Base-by-base conservation (phyloP, 1,284 basidiomycete genomes). In the Volvariella surrecta region DNA sequence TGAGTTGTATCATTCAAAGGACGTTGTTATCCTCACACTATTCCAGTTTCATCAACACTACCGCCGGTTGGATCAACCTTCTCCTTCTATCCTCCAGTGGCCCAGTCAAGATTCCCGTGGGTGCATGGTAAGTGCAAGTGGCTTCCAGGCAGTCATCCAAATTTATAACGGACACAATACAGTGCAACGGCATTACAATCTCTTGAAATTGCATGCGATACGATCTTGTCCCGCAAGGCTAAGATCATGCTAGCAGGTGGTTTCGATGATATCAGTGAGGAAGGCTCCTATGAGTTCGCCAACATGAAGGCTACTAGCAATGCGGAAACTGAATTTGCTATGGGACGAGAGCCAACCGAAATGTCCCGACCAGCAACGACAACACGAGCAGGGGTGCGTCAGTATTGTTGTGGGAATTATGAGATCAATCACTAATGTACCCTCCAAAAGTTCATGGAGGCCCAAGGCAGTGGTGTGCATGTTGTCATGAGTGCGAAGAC, bases 231-330 rank as follows among this genome's bases (percentile, higher is more conserved):
- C 3, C 90, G 94, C 55, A 99, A 99, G 65, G 95, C 95, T 40
- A 98, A 98, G 71, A 82, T 99, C 59, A 99, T 99, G 96, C 84
- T 99, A 50, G 89, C 95, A 35, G 96, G 96, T 66, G 96, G 95
- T 47, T 97, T 93, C 68, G 96, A 99, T 58, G 96, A 99, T 63
- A 80, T 98, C 60, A 89, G 87, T 54, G 96, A 99, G 66, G 94
- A 97, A 64, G 94, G 93, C 17, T 95, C 93, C 15, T 95, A 81
- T 64, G 93, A 97, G 66, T 94, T 94, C 64, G 95, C 93, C 45
- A 98, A 98, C 74, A 99, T 99, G 96, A 96, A 97, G 68, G 96
- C 96, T 4, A 99, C 96, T 4, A 93, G 89, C 65, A 97, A 95
- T 59, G 86, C 93, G 3, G 89, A 94, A 63, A 89, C 90, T 31